Evolutionary conservation across 495 filamentous ascomycete species (phyloP).

Genomic region (Podospora sp.): DNA sequence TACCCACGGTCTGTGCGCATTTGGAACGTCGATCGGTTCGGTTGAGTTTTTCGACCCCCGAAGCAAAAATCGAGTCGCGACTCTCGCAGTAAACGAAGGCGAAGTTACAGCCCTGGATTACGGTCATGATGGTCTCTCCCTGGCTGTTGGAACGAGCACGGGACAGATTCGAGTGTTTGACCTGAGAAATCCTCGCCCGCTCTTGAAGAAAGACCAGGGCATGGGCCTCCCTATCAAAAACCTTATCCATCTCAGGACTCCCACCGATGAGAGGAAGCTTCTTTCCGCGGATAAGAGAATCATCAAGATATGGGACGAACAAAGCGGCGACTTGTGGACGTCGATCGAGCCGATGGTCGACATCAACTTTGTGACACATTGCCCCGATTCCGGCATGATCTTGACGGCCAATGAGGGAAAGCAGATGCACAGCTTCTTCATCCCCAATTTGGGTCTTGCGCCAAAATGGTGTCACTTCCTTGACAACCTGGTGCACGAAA

Average conservation of each 20-base stretch:
- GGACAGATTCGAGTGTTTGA: conserved; percentile 94
- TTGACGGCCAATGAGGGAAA: conserved; percentile 85
- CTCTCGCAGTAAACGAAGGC: conserved; percentile 64
- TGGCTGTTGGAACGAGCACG: conserved; percentile 85
- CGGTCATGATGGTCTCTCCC: conserved; percentile 77
- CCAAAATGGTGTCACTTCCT: conserved; percentile 96
- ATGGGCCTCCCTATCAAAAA: conserved; percentile 94
- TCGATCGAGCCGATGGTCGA: conserved; percentile 94
- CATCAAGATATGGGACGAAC: conserved; percentile 93
- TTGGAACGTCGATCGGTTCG: conserved; percentile 93
- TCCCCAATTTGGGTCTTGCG: conserved; percentile 83
- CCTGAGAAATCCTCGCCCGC: conserved; percentile 80
- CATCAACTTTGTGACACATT: conserved; percentile 87
- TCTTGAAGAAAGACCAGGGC: conserved; percentile 91
- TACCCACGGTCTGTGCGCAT: conserved; percentile 88
- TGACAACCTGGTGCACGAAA: conserved; percentile 96
- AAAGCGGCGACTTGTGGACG: conserved; percentile 83
- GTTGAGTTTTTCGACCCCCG: conserved; percentile 96
- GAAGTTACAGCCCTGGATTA: conserved; percentile 90
- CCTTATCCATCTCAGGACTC: conserved; percentile 79
- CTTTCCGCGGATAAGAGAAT: conserved; percentile 90
- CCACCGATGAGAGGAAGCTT: conserved; percentile 81
- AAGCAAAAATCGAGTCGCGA: conserved; percentile 76
- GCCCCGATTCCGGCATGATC: conserved; percentile 85
- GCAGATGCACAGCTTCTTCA: conserved; percentile 85